Base-by-base conservation (phyloP, 306 rosid species). In the Heteromeles arbutifolia region DNA sequence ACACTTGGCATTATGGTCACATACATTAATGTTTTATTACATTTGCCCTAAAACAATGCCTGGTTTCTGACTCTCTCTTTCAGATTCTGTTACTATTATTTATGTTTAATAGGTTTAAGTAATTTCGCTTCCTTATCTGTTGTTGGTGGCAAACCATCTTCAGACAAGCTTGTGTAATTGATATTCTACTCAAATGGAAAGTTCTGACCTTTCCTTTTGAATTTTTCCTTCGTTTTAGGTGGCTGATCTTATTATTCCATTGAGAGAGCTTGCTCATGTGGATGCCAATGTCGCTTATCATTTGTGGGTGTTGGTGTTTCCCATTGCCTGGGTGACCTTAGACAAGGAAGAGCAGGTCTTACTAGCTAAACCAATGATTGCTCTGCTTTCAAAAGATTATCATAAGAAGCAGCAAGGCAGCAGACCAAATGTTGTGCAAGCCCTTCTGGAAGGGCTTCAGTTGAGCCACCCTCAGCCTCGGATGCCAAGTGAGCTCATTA, bases 391-490 rank as follows among this genome's bases (percentile, higher is more conserved):
- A 67, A 90, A 90, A 84, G 99, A 96, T 80, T 90, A 90, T 80
- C 99, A 96, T 61, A 96, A 89, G 88, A 96, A 85, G 87, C 99
- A 96, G 92, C 92, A 89, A 85, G 91, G 91, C 77, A 85, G 67
- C 81, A 88, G 99, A 80, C 99, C 99, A 71, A 96, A 96, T 84
- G 99, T 96, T 67, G 99, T 96, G 73, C 99, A 96, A 87, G 99
- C 99, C 71, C 96, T 96, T 71, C 76, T 96, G 66, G 99, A 96
- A 88, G 99, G 99, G 80, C 98, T 96, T 78, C 99, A 96, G 83
- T 84, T 96, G 86, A 96, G 99, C 85, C 98, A 90, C 82, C 99
- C 99, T 74, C 99, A 96, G 82, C 99, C 98, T 43, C 89, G 99
- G 84, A 96, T 96, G 96, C 99, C 99, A 59, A 96, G 99, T 39